Evolutionary conservation across 176 grass and related monocot genomes (phyloP), one percentile per base, ranked within the genome.

Genomic region (Bromus sterilis): DNA sequence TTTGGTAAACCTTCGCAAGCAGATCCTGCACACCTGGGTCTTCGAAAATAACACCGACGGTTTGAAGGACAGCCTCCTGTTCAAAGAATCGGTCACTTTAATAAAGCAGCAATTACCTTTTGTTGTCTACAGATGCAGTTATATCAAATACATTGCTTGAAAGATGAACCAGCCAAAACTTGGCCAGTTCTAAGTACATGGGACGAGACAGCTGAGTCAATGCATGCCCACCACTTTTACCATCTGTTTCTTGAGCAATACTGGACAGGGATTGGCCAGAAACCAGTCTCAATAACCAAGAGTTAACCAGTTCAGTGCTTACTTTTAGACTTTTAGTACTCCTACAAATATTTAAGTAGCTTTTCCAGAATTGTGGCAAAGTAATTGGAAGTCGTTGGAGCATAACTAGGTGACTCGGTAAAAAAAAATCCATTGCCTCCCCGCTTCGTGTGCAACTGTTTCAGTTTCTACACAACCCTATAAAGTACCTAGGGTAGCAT

Each of bases 1-100:
- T 94, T 82, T 99, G 93, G 82, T 99, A 96, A 85, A 99, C 74
- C 69, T 99, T 99, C 41, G 44, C 82, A 55, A 99, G 89, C 61
- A 96, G 81, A 75, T 99, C 97, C 53, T 92, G 93, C 33, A 99
- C 97, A 81, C 93, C 97, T 66, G 97, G 97, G 80, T 99, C 97
- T 90, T 99, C 93, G 66, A 99, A 99, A 86, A 99, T 96, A 89
- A 94, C 85, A 43, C 85, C 84, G 39, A 99, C 93, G 75, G 78
- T 99, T 80, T 93, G 80, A 87, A 94, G 89, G 44, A 99, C 93
- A 0, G 87, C 97, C 60, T 99, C 93, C 97, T 99, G 74, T 90
- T 79, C 28, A 74, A 60, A 85, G 32, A 78, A 90, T 53, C 51
- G 83, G 24, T 35, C 68, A 59, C 37, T 78, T 55, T 58, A 71